These are phyloP conservation scores for Hibiscus trionum DNA, from an alignment of 345 rosid species.

Conservation along the genomic window DNA sequence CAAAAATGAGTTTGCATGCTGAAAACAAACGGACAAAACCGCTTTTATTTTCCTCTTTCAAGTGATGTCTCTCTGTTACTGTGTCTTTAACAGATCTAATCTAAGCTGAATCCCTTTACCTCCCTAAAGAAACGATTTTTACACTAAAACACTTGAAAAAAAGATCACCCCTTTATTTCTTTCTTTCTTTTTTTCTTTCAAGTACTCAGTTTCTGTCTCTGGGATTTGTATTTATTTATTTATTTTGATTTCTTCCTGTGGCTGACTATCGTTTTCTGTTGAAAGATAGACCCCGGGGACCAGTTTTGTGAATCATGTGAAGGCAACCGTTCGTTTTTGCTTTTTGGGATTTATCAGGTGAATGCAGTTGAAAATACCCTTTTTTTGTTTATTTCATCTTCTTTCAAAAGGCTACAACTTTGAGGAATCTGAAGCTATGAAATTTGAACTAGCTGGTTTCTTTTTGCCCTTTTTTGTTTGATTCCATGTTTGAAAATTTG, in stretches of 20 bases:
- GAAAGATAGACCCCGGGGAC: constrained; percentile 31
- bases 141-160: no score
- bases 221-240: background rate
- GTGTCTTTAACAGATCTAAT: background rate
- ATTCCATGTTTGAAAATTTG: constrained; percentile 11
- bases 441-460: constrained; percentile 14
- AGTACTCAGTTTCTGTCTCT: constrained; percentile 5
- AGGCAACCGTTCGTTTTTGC: constrained; percentile 33
- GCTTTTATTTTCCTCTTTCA: constrained; percentile 36
- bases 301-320: constrained; percentile 45
- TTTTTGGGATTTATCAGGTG: constrained; percentile 29
- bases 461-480: background rate
- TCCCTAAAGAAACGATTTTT: no score
- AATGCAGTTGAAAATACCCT: constrained; percentile 11
- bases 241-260: background rate
- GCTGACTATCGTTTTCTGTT: constrained; percentile 30
- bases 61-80: background rate
- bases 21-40: constrained; percentile 35
- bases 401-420: constrained; percentile 9
- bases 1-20: constrained; percentile 16
- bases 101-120: background rate
- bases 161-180: no score
- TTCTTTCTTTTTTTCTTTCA: background rate
- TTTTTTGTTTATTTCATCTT: constrained; percentile 12
- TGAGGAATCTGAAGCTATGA: constrained; percentile 6